Base-by-base conservation (phyloP, 2,329 filamentous ascomycete genomes). In the Talaromyces funiculosus region DNA sequence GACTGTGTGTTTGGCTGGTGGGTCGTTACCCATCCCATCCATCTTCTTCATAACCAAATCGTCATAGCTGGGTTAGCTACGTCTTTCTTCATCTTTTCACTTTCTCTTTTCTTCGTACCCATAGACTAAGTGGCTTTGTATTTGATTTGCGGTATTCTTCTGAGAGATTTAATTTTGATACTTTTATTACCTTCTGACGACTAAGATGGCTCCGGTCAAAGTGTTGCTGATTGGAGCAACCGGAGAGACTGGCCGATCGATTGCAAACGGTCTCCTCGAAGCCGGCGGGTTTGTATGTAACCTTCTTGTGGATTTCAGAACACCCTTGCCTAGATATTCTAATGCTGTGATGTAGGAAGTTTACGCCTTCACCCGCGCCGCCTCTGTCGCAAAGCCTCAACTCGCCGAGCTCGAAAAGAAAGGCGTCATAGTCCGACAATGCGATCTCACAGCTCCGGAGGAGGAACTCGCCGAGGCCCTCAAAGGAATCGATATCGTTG, bases 371-470 rank as follows among this genome's bases (percentile, higher is more conserved):
- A 68, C 75, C 2, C 74, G 80, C 3, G 71, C 74, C 2, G 60
- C 70, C 2, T 82, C 80, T 0, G 53, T 74, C 6, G 45, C 73
- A 3, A 83, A 79, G 42, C 73, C 76, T 0, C 68, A 70, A 2
- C 72, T 75, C 26, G 33, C 69, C 8, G 66, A 64, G 0, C 68
- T 83, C 8, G 56, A 67, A 59, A 64, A 69, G 2, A 68, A 66
- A 6, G 77, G 77, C 3, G 64, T 82, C 33, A 66, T 71, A 12
- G 64, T 80, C 22, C 69, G 74, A 24, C 51, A 47, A 59, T 51
- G 56, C 42, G 60, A 62, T 29, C 37, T 62, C 5, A 54, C 38
- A 3, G 57, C 56, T 3, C 38, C 56, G 3, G 31, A 29, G 40
- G 60, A 49, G 18, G 60, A 59, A 22, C 49, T 62, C 20, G 54